These are phyloP conservation scores for Arachis stenosperma DNA, from an alignment of 306 rosid genomes.

Conservation along the genomic window DNA sequence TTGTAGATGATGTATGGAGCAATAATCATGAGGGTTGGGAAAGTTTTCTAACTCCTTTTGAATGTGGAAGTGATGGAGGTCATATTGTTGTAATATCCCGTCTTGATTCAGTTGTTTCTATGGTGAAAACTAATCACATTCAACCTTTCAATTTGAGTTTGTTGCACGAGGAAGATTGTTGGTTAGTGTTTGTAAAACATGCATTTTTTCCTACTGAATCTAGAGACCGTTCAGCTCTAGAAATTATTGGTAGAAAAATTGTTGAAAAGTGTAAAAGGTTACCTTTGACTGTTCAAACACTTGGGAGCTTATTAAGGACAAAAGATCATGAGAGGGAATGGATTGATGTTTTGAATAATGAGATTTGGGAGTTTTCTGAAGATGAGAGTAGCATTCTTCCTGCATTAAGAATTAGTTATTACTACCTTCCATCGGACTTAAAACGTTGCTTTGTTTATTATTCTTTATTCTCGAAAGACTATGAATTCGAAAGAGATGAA, in stretches of 20 bases:
- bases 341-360: background rate
- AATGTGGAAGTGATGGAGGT: too few relatives aligned
- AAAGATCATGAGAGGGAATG: background rate
- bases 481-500: too few relatives aligned
- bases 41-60: too few relatives aligned
- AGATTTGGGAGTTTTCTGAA: background rate
- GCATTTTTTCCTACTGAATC: too few relatives aligned
- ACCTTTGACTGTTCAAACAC: background rate
- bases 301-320: background rate
- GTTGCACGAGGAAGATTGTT: background rate
- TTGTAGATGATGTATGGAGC: too few relatives aligned
- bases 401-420: background rate
- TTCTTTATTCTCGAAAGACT: background rate
- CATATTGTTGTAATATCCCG: background rate
- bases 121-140: background rate
- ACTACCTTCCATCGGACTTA: background rate
- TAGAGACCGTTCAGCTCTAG: too few relatives aligned
- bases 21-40: too few relatives aligned
- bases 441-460: background rate
- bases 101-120: background rate
- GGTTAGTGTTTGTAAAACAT: background rate
- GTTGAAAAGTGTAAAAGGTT: too few relatives aligned
- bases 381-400: background rate
- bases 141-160: too few relatives aligned
- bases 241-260: too few relatives aligned